Base-by-base conservation (phyloP, 371 early-diverging fungal genomes). In the Quaeritorhiza haematococci region DNA sequence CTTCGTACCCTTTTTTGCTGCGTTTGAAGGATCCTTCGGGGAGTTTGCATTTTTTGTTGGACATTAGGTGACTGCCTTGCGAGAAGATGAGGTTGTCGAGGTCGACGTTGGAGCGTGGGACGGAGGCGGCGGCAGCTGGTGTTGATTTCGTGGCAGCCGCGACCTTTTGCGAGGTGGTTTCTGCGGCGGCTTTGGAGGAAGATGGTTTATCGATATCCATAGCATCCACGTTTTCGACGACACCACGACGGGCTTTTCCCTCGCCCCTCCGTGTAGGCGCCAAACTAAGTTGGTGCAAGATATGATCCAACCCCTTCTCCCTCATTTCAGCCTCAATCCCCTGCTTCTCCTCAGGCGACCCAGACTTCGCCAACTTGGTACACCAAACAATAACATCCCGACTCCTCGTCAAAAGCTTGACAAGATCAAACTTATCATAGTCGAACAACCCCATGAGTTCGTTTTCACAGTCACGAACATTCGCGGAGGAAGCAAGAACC, bases 1-100 rank as follows among this genome's bases (percentile, higher is more conserved):
- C 98, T 61, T 96, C 95, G 65, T 95, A 98, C 1, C 95, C 94
- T 63, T 91, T 88, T 76, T 92, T 89, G n/a, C 87, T 80, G 5
- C 86, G 79, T 71, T 93, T 96, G 72, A 89, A 89, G 0, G 96
- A 90, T 3, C 96, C 96, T 47, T 89, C 85, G n/a, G 98, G 98
- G 5, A 96, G 79, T 58, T 80, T 84, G 63, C 90, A 90, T 62
- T 88, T 89, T 56, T 93, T 93, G 81, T 98, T 98, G 27, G 97
- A 89, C 96, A 96, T 96, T 46, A 95, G 73, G 59, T 94, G 96
- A 10, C 88, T 82, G 45, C 98, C 96, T 72, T 95, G 92, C 46
- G 84, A 74, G 68, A 96, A 98, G 19, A 84, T 78, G 55, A 96
- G 70, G 3, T 83, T 71, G 0, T 93, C 91, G 32, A 98, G 68